phyloP scores from a whole-genome alignment of 169 alveolate species.

The Plasmodium vivax region DNA sequence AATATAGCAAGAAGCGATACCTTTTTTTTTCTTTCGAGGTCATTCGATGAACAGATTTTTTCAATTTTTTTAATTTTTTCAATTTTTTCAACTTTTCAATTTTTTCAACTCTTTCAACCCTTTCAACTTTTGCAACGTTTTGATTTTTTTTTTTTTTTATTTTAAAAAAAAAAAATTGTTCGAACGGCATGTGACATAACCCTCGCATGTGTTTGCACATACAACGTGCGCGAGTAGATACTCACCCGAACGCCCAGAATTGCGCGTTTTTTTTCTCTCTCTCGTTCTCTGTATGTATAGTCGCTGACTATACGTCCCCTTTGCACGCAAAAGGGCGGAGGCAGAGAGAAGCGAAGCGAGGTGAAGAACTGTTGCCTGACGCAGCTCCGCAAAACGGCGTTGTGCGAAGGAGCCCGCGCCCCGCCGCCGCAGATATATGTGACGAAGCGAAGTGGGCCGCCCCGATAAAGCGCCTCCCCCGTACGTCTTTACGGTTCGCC shows the following conservation, averaged over 20 bases:
- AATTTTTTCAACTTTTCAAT: too few relatives aligned
- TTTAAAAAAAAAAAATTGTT: not conserved
- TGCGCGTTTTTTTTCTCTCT: not conserved
- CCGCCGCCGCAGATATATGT: not conserved
- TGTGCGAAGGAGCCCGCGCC: not conserved
- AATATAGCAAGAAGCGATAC: not conserved
- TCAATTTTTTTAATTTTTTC: too few relatives aligned
- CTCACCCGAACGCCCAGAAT: not conserved
- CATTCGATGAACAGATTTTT: not conserved
- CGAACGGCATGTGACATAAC: not conserved
- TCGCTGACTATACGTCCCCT: not conserved
- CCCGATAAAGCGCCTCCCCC: too few relatives aligned
- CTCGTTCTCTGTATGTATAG: not conserved
- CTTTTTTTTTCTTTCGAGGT: not conserved
- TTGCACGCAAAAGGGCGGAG: not conserved
- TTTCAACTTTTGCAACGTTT: too few relatives aligned
- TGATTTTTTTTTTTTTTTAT: too few relatives aligned
- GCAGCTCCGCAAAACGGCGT: not conserved
- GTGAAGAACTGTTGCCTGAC: not conserved
- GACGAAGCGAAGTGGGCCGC: not conserved
- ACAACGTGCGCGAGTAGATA: not conserved
- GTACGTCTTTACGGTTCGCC: too few relatives aligned
- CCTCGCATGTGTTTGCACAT: not conserved
- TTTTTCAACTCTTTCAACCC: too few relatives aligned
- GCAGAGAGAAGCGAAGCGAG: not conserved